Evolutionary conservation across 148 eudicot genomes (phyloP).

Genomic region (Hydrangea macrophylla): DNA sequence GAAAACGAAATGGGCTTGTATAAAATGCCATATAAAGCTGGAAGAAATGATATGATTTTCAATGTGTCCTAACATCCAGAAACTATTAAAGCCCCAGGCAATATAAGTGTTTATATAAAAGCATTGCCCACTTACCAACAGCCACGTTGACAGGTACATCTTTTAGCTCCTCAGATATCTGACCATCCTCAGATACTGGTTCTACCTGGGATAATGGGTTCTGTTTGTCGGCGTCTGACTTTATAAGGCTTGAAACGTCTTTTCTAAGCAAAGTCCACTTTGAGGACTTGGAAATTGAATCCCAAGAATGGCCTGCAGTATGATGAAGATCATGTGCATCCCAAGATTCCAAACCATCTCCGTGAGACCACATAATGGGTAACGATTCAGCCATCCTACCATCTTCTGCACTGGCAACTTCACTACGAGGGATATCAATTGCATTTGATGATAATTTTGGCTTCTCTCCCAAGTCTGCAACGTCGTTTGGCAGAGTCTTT

Average conservation of each 20-base stretch:
- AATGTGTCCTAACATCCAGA: background rate
- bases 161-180: conserved; percentile 32
- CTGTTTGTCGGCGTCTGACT: conserved; percentile 19
- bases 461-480: conserved; percentile 21
- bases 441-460: conserved; percentile 31
- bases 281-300: conserved; percentile 36
- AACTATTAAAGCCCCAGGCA: background rate
- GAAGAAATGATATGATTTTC: background rate
- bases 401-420: conserved; percentile 22
- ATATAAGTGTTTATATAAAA: background rate
- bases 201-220: conserved; percentile 17
- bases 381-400: conserved; percentile 46
- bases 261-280: conserved; percentile 21
- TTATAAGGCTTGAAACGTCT: conserved; percentile 17
- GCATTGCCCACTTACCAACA: conserved; percentile 48
- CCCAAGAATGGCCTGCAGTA: conserved; percentile 39
- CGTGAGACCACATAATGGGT: conserved; percentile 44
- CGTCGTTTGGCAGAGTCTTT: conserved; percentile 18
- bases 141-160: conserved; percentile 39
- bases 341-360: conserved; percentile 27
- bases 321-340: conserved; percentile 24
- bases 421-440: conserved; percentile 32
- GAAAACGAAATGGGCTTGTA: background rate
- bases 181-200: conserved; percentile 19
- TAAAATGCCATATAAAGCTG: background rate